These are phyloP conservation scores for Singerocomus rubriflavus DNA, from an alignment of 1,284 basidiomycete species.

Conservation along the genomic window DNA sequence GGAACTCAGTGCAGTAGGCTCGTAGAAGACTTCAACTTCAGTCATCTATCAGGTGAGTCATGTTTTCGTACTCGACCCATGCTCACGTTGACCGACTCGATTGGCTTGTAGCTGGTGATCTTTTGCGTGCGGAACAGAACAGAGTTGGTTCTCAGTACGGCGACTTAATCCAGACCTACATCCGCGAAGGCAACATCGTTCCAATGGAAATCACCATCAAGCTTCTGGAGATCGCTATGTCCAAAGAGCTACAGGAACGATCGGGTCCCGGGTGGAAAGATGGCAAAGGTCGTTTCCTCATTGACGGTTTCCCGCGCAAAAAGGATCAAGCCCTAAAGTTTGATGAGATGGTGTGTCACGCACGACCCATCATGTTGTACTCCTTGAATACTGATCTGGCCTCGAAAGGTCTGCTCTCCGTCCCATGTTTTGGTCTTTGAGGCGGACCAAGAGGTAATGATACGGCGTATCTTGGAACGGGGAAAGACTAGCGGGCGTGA, in stretches of 20 bases:
- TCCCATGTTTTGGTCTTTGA: conserved; percentile 84
- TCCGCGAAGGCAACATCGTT: conserved; percentile 92
- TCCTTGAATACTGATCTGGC: conserved; percentile 2
- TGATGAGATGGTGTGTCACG: conserved; percentile 71
- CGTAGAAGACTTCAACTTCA: conserved; percentile 88
- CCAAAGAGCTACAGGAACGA: conserved; percentile 51
- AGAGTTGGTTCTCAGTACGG: conserved; percentile 87
- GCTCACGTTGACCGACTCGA: conserved; percentile 2
- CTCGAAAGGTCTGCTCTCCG: conserved; percentile 66
- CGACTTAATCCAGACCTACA: conserved; percentile 84
- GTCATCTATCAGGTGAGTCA: conserved; percentile 84
- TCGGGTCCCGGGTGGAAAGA: conserved; percentile 62
- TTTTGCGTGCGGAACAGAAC: conserved; percentile 91
- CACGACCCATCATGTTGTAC: not conserved
- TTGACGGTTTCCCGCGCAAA: conserved; percentile 93
- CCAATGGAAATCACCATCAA: conserved; percentile 98
- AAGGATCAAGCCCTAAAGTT: conserved; percentile 98
- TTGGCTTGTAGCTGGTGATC: conserved; percentile 77
- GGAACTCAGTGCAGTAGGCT: conserved; percentile 92
- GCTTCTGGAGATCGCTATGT: conserved; percentile 93
- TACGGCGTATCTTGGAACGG: conserved; percentile 81
- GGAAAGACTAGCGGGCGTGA: conserved; percentile 93
- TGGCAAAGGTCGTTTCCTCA: conserved; percentile 84
- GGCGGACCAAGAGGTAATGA: conserved; percentile 86
- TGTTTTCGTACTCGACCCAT: not conserved